Evolutionary conservation across 305 asterid species (phyloP).

Genomic region (Nicotiana rustica): DNA sequence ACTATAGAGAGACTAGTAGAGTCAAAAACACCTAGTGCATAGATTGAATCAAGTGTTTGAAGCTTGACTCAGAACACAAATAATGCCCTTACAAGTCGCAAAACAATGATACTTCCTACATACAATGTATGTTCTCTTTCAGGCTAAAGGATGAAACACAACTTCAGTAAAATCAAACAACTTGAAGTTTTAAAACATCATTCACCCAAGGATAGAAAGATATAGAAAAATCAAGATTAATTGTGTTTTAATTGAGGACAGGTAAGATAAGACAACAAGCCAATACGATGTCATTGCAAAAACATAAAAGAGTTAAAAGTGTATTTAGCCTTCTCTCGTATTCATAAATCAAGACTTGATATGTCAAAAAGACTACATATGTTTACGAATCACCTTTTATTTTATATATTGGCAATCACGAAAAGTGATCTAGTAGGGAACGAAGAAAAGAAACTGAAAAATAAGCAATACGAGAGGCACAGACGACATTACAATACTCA

Average conservation of each 20-base stretch:
- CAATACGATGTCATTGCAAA: background rate
- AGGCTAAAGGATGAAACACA: too few species aligned
- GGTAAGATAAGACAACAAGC: background rate
- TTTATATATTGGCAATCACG: background rate
- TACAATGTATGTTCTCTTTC: too few species aligned
- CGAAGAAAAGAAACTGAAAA: background rate
- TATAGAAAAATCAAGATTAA: background rate
- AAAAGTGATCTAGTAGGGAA: background rate
- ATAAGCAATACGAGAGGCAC: background rate
- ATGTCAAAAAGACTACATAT: too few species aligned
- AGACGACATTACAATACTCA: background rate
- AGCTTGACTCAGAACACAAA: background rate
- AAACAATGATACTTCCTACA: background rate
- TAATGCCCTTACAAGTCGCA: background rate
- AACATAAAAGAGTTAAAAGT: too few species aligned
- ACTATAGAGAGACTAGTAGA: background rate
- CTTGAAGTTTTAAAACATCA: background rate
- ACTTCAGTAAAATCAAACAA: background rate
- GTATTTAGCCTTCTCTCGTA: too few species aligned
- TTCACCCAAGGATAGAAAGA: background rate
- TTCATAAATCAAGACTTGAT: too few species aligned
- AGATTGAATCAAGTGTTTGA: background rate
- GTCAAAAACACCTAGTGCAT: background rate
- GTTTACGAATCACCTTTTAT: too few species aligned
- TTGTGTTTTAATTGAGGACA: background rate